Percentiles rank a stretch among this genome's conserved stretches.
Evolutionary conservation across 129 eudicot genomes (phyloP).

Genomic region (Daucus carota): DH1_v3.0 NC_030384.2:23507501-23508000

Average conservation of each 20-base stretch:
- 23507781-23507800: slow-evolving; percentile 58
- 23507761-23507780: slow-evolving; percentile 85
- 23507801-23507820: slow-evolving; percentile 50
- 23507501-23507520: slow-evolving; percentile 15
- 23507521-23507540: slow-evolving; percentile 13
- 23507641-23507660: slow-evolving; percentile 42
- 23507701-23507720: slow-evolving; percentile 55
- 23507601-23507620: slow-evolving; percentile 57
- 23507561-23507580: slow-evolving; percentile 41
- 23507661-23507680: slow-evolving; percentile 39
- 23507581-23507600: slow-evolving; percentile 63
- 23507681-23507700: slow-evolving; percentile 63
- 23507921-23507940: slow-evolving; percentile 19
- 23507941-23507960: background rate
- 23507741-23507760: slow-evolving; percentile 74
- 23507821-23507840: slow-evolving; percentile 47
- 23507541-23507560: slow-evolving; percentile 21
- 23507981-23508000: background rate
- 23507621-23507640: slow-evolving; percentile 60
- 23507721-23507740: slow-evolving; percentile 67
- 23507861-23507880: slow-evolving; percentile 97
- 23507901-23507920: slow-evolving; percentile 65
- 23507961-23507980: background rate
- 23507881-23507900: slow-evolving; percentile 70
- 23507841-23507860: slow-evolving; percentile 70